A percentile compares a stretch with the other conserved stretches of the same genome.
Evolutionary conservation across 805 yeast species (phyloP).

Genomic region (Crinitomyces ghanaensis): DNA sequence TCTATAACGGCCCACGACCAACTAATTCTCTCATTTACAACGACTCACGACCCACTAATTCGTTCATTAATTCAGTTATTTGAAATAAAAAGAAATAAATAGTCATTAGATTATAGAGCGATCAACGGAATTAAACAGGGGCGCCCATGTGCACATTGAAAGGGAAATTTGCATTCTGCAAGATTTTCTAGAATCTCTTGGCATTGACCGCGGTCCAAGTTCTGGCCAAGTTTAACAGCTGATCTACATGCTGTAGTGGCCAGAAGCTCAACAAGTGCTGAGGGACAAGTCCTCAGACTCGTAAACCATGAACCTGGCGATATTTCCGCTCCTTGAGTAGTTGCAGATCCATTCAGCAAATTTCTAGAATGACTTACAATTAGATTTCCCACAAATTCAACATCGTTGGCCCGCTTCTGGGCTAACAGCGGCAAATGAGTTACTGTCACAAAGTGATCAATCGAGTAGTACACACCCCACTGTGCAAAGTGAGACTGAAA

Average conservation of each 20-base stretch:
- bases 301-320: slow-evolving; percentile 28
- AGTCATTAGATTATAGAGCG: no score
- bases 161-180: slow-evolving; percentile 45
- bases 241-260: slow-evolving; percentile 55
- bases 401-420: slow-evolving; percentile 3
- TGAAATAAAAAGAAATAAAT: no score
- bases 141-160: slow-evolving; percentile 80
- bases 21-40: no score
- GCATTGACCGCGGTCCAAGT: slow-evolving; percentile 35
- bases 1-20: no score
- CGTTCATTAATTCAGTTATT: no score
- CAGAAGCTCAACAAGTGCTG: slow-evolving; percentile 36
- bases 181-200: slow-evolving; percentile 32
- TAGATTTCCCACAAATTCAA: slow-evolving; percentile 4
- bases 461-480: slow-evolving; percentile 10
- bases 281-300: slow-evolving; percentile 36
- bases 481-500: slow-evolving; percentile 3
- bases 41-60: no score
- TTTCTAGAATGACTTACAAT: slow-evolving; percentile 6
- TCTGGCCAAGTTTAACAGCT: slow-evolving; percentile 63
- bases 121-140: slow-evolving; percentile 51
- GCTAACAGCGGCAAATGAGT: slow-evolving; percentile 13
- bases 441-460: slow-evolving; percentile 11
- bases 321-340: not conserved
- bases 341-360: slow-evolving; percentile 2